Percentiles rank a stretch among this genome's conserved stretches.
Evolutionary conservation across 2,329 filamentous ascomycete genomes (phyloP).

Genomic region (Pseudocercospora ulei): DNA sequence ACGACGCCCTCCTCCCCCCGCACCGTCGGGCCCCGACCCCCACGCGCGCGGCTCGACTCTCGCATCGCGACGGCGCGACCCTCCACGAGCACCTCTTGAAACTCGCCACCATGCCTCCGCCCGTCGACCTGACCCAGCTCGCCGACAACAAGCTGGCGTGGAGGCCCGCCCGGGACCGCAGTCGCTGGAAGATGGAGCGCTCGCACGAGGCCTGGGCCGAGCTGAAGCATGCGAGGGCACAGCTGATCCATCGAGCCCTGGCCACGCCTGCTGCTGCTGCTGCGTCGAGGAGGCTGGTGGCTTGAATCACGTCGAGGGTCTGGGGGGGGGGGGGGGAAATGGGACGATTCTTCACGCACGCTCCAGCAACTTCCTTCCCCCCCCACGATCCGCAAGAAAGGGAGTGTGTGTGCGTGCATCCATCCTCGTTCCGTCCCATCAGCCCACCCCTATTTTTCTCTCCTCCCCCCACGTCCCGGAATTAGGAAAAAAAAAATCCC

Average conservation of each 20-base stretch:
- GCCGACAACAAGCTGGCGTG: constrained; percentile 55
- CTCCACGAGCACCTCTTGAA: constrained; percentile 56
- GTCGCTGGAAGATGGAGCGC: constrained; percentile 56
- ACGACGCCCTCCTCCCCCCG: constrained; percentile 35
- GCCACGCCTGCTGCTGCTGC: no score
- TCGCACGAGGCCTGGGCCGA: constrained; percentile 56
- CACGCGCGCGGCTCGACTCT: constrained; percentile 36
- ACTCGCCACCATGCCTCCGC: constrained; percentile 48
- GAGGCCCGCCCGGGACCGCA: constrained; percentile 55
- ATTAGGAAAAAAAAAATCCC: no score
- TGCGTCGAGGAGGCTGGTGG: no score
- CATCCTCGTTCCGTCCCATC: no score
- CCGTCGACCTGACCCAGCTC: constrained; percentile 52
- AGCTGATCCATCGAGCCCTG: constrained; percentile 7
- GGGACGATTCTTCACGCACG: no score
- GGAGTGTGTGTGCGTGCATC: no score
- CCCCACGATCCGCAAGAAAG: no score
- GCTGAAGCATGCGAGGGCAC: constrained; percentile 24
- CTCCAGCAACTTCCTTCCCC: no score
- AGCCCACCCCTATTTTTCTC: no score
- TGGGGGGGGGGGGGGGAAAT: no score
- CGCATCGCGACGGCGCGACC: constrained; percentile 54
- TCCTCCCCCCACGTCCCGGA: no score
- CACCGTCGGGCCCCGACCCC: background rate
- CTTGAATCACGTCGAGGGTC: no score